A percentile compares a stretch with the other conserved stretches of the same genome.
Conservation (phyloP, 1,284 basidiomycete genomes). For the Cutaneotrichosporon cavernicola region DNA sequence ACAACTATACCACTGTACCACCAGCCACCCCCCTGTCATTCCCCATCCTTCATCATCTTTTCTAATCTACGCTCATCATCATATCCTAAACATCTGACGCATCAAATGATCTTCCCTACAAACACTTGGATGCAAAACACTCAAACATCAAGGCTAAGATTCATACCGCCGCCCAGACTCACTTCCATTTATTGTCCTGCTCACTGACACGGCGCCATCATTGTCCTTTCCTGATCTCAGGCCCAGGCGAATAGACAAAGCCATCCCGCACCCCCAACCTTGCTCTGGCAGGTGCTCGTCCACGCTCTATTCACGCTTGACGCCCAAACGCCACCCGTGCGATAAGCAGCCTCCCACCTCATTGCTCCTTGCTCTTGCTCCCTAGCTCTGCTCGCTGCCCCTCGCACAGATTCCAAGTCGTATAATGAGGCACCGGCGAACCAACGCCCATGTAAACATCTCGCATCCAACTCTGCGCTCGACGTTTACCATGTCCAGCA, state of each 20-base stretch:
- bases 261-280: neutral
- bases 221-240: neutral
- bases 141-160: neutral
- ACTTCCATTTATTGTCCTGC: neutral
- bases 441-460: neutral
- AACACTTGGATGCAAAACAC: neutral
- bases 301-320: neutral
- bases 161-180: neutral
- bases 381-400: too few relatives aligned
- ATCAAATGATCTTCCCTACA: neutral
- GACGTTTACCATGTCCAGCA: neutral
- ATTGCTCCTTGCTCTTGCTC: too few relatives aligned
- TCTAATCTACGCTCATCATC: neutral
- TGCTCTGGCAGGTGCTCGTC: neutral
- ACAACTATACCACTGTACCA: too few relatives aligned
- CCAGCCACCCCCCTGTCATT: too few relatives aligned
- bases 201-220: neutral
- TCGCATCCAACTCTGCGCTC: neutral
- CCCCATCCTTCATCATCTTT: neutral
- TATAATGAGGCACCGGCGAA: slow-evolving; percentile 6
- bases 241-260: neutral
- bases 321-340: neutral
- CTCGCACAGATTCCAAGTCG: neutral
- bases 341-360: too few relatives aligned
- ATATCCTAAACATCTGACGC: neutral